These are phyloP conservation scores for Epichloe glyceriae DNA, from an alignment of 2,329 filamentous ascomycete genomes.

Conservation along the genomic window DNA sequence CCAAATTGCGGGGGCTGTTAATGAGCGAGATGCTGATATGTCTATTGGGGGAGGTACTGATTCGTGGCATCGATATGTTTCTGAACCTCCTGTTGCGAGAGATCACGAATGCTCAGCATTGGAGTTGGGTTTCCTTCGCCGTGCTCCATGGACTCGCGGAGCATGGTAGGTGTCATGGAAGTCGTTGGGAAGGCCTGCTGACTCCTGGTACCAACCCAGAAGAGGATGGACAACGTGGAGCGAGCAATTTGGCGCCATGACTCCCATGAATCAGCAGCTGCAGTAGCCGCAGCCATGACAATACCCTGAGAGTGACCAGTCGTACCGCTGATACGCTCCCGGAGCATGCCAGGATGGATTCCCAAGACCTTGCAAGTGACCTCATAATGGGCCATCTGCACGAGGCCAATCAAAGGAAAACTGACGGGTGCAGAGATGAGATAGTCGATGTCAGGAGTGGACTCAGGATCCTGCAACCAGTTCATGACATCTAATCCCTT, in stretches of 20 bases:
- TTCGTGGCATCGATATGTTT: conserved; percentile 96
- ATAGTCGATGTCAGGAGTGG: conserved; percentile 89
- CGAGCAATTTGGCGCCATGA: conserved; percentile 70
- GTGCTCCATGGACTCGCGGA: conserved; percentile 86
- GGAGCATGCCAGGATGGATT: conserved; percentile 75
- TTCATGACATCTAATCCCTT: conserved; percentile 93
- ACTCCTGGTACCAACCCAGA: conserved; percentile 96
- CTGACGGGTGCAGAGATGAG: conserved; percentile 90
- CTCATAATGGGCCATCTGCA: conserved; percentile 90
- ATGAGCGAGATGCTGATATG: conserved; percentile 92
- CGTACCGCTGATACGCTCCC: conserved; percentile 72
- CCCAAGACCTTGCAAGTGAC: conserved; percentile 89
- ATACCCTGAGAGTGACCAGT: conserved; percentile 97
- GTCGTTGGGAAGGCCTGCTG: conserved; percentile 96
- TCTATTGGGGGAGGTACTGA: conserved; percentile 85
- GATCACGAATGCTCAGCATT: conserved; percentile 94
- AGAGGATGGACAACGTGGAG: conserved; percentile 79
- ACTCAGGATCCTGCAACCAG: conserved; percentile 81
- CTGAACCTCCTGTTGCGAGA: conserved; percentile 78
- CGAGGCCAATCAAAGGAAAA: conserved; percentile 87
- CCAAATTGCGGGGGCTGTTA: conserved; percentile 94
- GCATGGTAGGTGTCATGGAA: conserved; percentile 76
- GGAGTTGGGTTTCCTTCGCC: conserved; percentile 93
- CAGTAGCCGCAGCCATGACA: conserved; percentile 82
- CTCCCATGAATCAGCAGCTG: conserved; percentile 86